A percentile compares a stretch with the other conserved stretches of the same genome.
Evolutionary conservation across 2,329 filamentous ascomycete genomes (phyloP).

Genomic region (Emmonsiellopsis sp.): DNA sequence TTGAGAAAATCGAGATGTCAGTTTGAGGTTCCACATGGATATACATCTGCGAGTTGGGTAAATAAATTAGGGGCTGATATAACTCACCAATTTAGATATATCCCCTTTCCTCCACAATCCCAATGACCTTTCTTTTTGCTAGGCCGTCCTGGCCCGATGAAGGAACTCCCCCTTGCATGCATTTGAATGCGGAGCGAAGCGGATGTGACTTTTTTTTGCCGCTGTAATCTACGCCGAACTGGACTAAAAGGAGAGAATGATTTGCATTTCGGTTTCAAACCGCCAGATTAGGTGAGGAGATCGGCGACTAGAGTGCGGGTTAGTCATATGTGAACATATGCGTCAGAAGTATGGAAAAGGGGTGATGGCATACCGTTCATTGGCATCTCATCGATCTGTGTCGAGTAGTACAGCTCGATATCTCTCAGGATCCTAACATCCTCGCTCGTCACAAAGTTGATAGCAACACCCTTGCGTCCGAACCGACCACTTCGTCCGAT

Average conservation of each 20-base stretch:
- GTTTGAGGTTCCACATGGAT: too few relatives aligned
- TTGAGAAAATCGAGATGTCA: too few relatives aligned
- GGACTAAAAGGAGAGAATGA: neutral
- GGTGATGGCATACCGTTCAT: constrained; percentile 68
- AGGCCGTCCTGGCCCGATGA: neutral
- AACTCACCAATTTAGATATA: constrained; percentile 13
- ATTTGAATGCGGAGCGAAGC: neutral
- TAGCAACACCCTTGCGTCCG: constrained; percentile 95
- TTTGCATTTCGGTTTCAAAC: neutral
- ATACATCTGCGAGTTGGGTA: too few relatives aligned
- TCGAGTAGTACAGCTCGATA: constrained; percentile 94
- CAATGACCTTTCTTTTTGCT: neutral
- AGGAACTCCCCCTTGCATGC: neutral
- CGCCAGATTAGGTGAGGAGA: constrained; percentile 13
- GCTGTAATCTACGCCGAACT: neutral
- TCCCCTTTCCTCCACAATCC: constrained; percentile 14
- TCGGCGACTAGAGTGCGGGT: constrained; percentile 15
- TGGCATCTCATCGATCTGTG: constrained; percentile 97
- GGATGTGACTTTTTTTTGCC: neutral
- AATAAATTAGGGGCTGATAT: neutral
- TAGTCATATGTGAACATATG: neutral
- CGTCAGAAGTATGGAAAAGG: neutral
- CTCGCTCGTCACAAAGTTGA: constrained; percentile 98
- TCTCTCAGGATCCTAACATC: constrained; percentile 95
- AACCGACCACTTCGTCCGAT: constrained; percentile 94